Conservation (phyloP, 192 early-diverging fungal species). For the Dimargaris verticillata region DNA sequence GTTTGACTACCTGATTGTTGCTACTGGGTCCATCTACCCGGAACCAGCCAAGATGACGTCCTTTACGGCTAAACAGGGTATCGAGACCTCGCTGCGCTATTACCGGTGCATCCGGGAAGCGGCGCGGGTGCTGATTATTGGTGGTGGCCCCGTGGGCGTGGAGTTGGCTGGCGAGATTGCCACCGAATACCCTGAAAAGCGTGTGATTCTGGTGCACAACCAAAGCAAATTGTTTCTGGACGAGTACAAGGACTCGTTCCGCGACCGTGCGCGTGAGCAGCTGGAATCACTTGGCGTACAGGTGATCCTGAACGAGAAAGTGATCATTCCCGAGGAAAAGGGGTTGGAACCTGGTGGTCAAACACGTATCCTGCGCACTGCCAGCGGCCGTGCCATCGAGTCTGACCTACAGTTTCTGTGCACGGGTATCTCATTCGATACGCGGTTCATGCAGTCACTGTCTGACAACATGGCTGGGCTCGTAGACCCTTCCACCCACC, state of each 20-base stretch:
- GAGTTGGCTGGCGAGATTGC: conserved; percentile 41
- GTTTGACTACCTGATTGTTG: conserved; percentile 49
- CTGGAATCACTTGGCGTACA: conserved; percentile 25
- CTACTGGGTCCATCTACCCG: conserved; percentile 41
- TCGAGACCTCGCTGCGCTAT: conserved; percentile 14
- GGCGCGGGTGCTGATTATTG: conserved; percentile 37
- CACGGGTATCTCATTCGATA: conserved; percentile 23
- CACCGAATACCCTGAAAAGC: conserved; percentile 25
- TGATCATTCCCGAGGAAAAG: conserved; percentile 18
- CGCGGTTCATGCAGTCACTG: conserved; percentile 28
- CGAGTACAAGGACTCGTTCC: conserved; percentile 26
- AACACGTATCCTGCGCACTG: conserved; percentile 24
- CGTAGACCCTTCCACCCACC: conserved; percentile 19
- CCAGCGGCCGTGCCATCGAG: conserved; percentile 23
- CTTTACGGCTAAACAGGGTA: conserved; percentile 18
- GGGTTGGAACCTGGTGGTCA: conserved; percentile 21
- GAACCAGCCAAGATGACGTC: conserved; percentile 27
- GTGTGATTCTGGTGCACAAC: conserved; percentile 30
- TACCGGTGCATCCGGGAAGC: conserved; percentile 30
- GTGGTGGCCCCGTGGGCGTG: conserved; percentile 47
- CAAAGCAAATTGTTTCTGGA: conserved; percentile 22
- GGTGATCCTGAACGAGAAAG: conserved; percentile 32
- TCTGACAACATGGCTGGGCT: conserved; percentile 13
- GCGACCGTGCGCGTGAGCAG: conserved; percentile 21
- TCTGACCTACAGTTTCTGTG: conserved; percentile 39